phyloP scores from a whole-genome alignment of 768 basidiomycete genomes.

The Hypholoma sublateritium region DNA sequence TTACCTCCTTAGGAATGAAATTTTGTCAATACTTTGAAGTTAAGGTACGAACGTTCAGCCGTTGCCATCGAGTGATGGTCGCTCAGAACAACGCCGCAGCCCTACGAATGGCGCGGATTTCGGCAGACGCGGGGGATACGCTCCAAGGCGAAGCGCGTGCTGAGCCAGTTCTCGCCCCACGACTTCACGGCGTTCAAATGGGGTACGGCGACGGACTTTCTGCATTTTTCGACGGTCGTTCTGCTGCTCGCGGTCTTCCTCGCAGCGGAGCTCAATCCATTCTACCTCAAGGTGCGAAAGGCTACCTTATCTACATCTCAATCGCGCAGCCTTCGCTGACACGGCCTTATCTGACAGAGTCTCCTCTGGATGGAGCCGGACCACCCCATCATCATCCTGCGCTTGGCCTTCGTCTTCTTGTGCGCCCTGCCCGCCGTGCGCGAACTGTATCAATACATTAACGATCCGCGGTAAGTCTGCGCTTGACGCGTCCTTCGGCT shows the following conservation, averaged over 20 bases:
- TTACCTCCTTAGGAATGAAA: constrained; percentile 66
- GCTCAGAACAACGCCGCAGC: constrained; percentile 40
- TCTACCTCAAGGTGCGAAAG: constrained; percentile 75
- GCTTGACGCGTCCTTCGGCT: not conserved
- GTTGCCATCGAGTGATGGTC: constrained; percentile 9
- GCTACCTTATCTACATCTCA: not conserved
- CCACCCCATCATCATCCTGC: constrained; percentile 78
- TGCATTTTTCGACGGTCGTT: constrained; percentile 75
- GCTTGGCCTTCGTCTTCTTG: constrained; percentile 75
- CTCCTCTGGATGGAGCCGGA: constrained; percentile 88
- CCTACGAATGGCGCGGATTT: constrained; percentile 84
- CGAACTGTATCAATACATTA: constrained; percentile 83
- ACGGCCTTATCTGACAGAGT: constrained; percentile 32
- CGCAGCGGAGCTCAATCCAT: constrained; percentile 83
- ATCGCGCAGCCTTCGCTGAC: constrained; percentile 7
- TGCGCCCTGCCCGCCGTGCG: constrained; percentile 86
- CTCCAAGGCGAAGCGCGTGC: constrained; percentile 75
- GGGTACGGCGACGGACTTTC: constrained; percentile 75
- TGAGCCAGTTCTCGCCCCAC: constrained; percentile 84
- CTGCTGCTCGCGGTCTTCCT: constrained; percentile 75
- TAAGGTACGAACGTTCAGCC: constrained; percentile 49
- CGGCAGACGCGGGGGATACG: constrained; percentile 75
- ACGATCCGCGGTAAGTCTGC: constrained; percentile 66
- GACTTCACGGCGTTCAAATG: constrained; percentile 89
- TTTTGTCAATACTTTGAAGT: constrained; percentile 86